These are phyloP conservation scores for Skeletonema menzelii DNA, from an alignment of 108 stramenopile species.

Conservation along the genomic window DNA sequence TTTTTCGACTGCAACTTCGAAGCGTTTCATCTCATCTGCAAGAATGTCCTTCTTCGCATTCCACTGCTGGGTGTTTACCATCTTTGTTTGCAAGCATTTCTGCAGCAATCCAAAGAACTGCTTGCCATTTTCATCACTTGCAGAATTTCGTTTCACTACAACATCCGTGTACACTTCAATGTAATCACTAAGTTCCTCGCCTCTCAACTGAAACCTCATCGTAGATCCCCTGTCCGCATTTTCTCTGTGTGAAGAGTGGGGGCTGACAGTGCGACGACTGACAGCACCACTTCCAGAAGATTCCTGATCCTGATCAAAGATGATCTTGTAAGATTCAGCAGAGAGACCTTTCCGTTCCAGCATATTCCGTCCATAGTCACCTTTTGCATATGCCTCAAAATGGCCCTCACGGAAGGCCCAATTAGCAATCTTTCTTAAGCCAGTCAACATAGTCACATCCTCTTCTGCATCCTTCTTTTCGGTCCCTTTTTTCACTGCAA, in stretches of 20 bases:
- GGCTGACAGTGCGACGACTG: background rate
- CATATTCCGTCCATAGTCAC: background rate
- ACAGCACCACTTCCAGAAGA: background rate
- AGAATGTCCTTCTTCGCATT: background rate
- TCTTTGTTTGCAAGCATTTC: background rate
- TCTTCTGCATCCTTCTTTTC: background rate
- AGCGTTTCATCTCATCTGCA: background rate
- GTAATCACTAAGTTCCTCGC: background rate
- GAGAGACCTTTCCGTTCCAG: background rate
- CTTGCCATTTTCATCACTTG: background rate
- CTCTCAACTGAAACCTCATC: background rate
- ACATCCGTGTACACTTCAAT: background rate
- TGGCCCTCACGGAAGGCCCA: background rate
- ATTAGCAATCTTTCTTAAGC: background rate
- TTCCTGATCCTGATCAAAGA: background rate
- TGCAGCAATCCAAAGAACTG: background rate
- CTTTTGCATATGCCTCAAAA: background rate
- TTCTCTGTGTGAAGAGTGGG: background rate
- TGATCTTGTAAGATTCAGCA: background rate
- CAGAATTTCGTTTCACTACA: background rate
- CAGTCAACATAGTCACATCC: background rate
- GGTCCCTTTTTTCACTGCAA: background rate
- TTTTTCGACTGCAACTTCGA: background rate
- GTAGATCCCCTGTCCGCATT: background rate
- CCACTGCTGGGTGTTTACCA: background rate